phyloP scores from a whole-genome alignment of 2,329 filamentous ascomycete genomes.

The Domatiomyces catenatus region DNA sequence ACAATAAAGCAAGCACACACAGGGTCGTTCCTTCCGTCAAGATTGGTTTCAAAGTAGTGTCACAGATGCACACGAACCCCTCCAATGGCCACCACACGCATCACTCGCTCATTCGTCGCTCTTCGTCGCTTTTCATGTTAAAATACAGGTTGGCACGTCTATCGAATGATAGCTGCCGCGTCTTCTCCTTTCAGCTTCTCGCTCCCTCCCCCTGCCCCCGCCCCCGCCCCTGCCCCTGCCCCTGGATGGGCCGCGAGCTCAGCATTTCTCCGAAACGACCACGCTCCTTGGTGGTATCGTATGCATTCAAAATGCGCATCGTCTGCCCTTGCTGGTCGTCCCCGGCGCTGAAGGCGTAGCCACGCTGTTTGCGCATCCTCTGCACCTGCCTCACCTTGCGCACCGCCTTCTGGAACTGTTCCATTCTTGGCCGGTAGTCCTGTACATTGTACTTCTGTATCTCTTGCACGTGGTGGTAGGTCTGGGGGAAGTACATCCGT shows the following conservation, averaged over 20 bases:
- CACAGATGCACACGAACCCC: not conserved
- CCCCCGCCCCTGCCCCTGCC: too few relatives aligned
- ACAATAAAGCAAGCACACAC: too few relatives aligned
- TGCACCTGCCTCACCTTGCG: constrained; percentile 96
- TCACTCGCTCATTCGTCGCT: not conserved
- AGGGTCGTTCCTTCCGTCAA: not conserved
- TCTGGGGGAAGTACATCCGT: constrained; percentile 90
- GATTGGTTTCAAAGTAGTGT: not conserved
- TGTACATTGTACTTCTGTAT: constrained; percentile 99
- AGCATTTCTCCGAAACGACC: constrained; percentile 94
- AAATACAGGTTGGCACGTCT: too few relatives aligned
- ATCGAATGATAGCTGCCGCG: not conserved
- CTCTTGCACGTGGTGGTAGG: constrained; percentile 97
- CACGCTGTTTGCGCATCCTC: constrained; percentile 97
- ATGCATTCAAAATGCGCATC: constrained; percentile 86
- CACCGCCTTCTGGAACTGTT: constrained; percentile 99
- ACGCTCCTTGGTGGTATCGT: constrained; percentile 86
- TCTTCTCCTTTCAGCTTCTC: not conserved
- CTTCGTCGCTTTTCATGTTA: not conserved
- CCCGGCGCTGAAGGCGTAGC: constrained; percentile 94
- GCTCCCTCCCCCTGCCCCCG: not conserved
- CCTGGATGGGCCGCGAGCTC: constrained; percentile 30
- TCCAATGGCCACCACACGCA: not conserved
- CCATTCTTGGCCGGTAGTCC: constrained; percentile 96
- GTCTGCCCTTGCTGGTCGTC: constrained; percentile 62